Base-by-base conservation (phyloP, 495 filamentous ascomycete genomes). In the Hypomontagnella submonticulosa region DNA sequence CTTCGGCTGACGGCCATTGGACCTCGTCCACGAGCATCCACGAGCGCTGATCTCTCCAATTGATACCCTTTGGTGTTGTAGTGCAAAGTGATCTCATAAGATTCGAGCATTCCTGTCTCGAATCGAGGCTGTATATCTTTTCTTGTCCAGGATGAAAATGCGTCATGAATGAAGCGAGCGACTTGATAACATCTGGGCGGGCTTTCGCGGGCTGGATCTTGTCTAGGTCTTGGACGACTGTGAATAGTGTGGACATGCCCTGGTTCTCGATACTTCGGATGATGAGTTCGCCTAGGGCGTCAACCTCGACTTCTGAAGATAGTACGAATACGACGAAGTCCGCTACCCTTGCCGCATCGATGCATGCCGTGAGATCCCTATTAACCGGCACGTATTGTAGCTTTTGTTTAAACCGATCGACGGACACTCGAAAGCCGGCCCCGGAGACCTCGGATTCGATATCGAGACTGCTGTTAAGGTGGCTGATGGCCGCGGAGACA, bases 351-450 rank as follows among this genome's bases (percentile, higher is more conserved):
- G 92, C 94, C 33, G 92, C 92, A 79, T 98, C 93, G 66, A 99
- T 73, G 49, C 87, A 89, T 13, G 82, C 82, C 13, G 92, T 80
- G 46, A 97, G 75, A 58, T 96, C 89, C 59, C 88, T 80, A 57
- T 83, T 83, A 1, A 91, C 79, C 1, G 88, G 84, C 2, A 97
- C 76, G 76, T 96, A 99, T 73, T 92, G 86, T 23, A 98, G 71
- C 70, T 89, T 97, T 73, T 97, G 93, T 76, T 95, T 94, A 80
- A 98, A 98, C 37, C 93, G 81, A 53, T 97, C 93, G 49, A 99
- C 81, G 9, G 89, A 80, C 12, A 92, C 86, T 55, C 85, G 85
- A 49, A 87, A 75, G 52, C 78, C 78, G 33, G 84, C 83, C 43
- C 86, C 82, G 15, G 83, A 72, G 40, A 91, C 76, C n/a, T 92